A percentile compares a stretch with the other conserved stretches of the same genome.
Conservation (phyloP, 2,329 filamentous ascomycete species). For the Ophiostoma triangulosporum region DNA sequence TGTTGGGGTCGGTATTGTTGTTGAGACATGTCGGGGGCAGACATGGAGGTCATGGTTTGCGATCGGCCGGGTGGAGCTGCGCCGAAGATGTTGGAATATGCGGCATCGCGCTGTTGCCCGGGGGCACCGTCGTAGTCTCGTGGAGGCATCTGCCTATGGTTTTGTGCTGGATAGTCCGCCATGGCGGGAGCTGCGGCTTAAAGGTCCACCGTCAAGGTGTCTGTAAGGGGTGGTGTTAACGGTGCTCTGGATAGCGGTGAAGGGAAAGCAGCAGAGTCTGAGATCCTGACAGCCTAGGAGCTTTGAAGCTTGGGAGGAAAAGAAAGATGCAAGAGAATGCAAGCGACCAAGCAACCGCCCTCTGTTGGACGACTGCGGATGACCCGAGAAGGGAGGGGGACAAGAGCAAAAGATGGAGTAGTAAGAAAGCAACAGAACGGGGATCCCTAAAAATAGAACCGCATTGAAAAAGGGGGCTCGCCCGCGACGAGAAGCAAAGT, state of each 20-base stretch:
- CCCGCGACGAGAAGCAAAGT: slow-evolving; percentile 1
- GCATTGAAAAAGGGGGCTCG: slow-evolving; percentile 2
- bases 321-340: neutral
- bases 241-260: neutral
- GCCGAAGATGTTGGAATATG: slow-evolving; percentile 93
- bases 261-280: neutral
- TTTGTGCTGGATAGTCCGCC: slow-evolving; percentile 44
- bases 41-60: slow-evolving; percentile 84
- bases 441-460: slow-evolving; percentile 9
- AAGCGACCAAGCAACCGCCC: neutral
- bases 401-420: neutral
- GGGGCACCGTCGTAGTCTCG: slow-evolving; percentile 32
- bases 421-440: neutral
- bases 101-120: slow-evolving; percentile 66
- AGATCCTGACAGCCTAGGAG: neutral
- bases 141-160: slow-evolving; percentile 26
- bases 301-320: neutral
- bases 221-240: neutral
- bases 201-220: neutral
- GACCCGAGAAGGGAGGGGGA: slow-evolving; percentile 22
- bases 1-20: slow-evolving; percentile 20
- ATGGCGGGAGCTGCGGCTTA: slow-evolving; percentile 23
- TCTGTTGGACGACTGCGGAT: neutral
- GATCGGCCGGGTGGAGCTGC: slow-evolving; percentile 74
- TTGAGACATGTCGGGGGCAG: slow-evolving; percentile 38